phyloP scores from a whole-genome alignment of 345 rosid species.

The Streptanthus diversifolius region DNA sequence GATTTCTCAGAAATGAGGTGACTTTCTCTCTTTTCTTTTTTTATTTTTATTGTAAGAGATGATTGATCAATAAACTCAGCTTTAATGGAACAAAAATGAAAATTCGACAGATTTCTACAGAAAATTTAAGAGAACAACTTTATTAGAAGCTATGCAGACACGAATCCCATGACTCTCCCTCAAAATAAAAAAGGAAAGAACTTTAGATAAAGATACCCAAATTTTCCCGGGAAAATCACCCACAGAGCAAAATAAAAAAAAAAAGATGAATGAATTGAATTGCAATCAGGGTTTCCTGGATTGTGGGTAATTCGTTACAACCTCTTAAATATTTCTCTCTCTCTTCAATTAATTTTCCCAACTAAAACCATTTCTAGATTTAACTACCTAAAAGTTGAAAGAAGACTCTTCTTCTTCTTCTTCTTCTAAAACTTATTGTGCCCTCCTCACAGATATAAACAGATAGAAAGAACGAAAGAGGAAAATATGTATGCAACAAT shows the following conservation, averaged over 20 bases:
- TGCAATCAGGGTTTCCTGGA: conserved; percentile 39
- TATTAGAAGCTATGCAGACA: conserved; percentile 13
- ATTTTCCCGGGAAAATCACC: conserved; percentile 28
- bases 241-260: conserved; percentile 24
- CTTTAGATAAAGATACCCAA: neutral
- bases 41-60: neutral
- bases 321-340: conserved; percentile 41
- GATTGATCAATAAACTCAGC: conserved; percentile 11
- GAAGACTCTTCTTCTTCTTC: neutral
- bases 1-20: neutral
- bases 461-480: neutral
- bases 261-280: conserved; percentile 10
- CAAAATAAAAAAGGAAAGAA: neutral
- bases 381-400: conserved; percentile 33
- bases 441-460: conserved; percentile 2
- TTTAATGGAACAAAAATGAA: conserved; percentile 17
- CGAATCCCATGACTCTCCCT: conserved; percentile 25
- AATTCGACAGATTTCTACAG: conserved; percentile 31
- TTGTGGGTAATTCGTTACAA: conserved; percentile 44
- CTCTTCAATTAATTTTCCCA: conserved; percentile 35
- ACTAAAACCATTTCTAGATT: conserved; percentile 26
- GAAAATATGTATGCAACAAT: conserved; percentile 26
- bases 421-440: conserved; percentile 1
- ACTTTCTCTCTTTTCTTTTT: neutral
- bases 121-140: conserved; percentile 10